Evolutionary conservation across 1,284 basidiomycete genomes (phyloP).

Genomic region (Apiotrichum gamsii): DNA sequence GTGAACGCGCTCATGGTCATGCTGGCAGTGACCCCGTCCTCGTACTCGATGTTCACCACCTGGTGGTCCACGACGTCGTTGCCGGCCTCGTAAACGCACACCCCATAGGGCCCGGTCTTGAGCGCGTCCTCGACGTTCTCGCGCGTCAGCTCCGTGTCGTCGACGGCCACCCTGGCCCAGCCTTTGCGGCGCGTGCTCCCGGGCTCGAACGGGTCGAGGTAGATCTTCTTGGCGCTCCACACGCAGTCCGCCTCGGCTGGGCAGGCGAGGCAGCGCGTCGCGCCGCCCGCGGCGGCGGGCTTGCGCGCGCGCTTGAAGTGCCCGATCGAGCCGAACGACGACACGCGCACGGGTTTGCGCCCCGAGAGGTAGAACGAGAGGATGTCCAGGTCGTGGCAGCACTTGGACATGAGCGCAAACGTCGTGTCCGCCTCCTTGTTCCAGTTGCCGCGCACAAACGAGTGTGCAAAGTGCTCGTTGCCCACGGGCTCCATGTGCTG

Average conservation of each 20-base stretch:
- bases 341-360: conserved; percentile 58
- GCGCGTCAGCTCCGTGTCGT: conserved; percentile 64
- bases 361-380: conserved; percentile 58
- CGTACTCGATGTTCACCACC: conserved; percentile 76
- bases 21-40: conserved; percentile 65
- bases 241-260: conserved; percentile 63
- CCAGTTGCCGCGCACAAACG: conserved; percentile 67
- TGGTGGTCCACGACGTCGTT: conserved; percentile 79
- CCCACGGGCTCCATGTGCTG: conserved; percentile 43
- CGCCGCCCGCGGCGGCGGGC: conserved; percentile 60
- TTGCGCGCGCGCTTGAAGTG: conserved; percentile 71
- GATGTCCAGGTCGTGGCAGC: conserved; percentile 80
- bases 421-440: conserved; percentile 60
- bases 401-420: conserved; percentile 79
- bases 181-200: background rate
- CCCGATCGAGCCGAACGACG: conserved; percentile 73
- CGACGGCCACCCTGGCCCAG: conserved; percentile 53
- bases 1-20: conserved; percentile 62
- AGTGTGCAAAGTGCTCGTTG: conserved; percentile 59
- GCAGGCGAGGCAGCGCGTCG: conserved; percentile 67
- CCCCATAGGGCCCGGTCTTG: conserved; percentile 63
- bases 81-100: conserved; percentile 71
- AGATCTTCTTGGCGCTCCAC: conserved; percentile 70
- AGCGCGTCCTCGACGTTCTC: conserved; percentile 66
- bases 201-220: conserved; percentile 12